phyloP scores from a whole-genome alignment of 2,329 filamentous ascomycete species.

The Tolypocladium album region DNA sequence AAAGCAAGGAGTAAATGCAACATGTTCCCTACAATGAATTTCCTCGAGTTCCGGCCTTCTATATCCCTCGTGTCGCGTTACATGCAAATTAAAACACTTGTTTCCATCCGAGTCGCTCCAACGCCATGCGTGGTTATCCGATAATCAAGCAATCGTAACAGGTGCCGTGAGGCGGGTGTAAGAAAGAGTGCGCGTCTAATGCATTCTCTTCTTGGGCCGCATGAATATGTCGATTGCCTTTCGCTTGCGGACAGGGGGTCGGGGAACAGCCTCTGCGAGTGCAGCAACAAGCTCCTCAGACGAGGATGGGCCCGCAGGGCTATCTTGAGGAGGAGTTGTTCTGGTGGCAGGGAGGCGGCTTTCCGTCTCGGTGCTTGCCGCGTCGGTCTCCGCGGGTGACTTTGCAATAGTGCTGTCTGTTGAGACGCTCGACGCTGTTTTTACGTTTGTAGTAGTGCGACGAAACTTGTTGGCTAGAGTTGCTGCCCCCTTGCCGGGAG shows the following conservation, averaged over 20 bases:
- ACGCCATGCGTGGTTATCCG: neutral
- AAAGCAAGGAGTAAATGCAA: neutral
- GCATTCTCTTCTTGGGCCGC: slow-evolving; percentile 29
- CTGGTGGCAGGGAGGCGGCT: neutral
- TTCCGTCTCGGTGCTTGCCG: neutral
- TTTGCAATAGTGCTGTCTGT: neutral
- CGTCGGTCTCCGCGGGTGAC: neutral
- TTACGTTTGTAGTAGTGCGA: neutral
- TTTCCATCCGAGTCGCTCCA: neutral
- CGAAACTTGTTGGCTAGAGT: slow-evolving; percentile 6
- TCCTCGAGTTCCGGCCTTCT: neutral
- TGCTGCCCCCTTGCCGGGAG: neutral
- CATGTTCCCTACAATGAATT: neutral
- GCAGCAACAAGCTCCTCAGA: neutral
- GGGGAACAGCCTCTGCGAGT: neutral
- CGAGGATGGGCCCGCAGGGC: neutral
- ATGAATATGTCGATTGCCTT: slow-evolving; percentile 40
- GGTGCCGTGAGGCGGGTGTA: neutral
- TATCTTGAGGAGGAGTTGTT: neutral
- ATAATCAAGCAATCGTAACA: neutral
- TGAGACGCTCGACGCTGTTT: neutral
- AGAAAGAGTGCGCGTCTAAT: neutral
- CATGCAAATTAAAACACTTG: neutral
- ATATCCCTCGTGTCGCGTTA: neutral
- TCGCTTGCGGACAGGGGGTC: slow-evolving; percentile 23